Base-by-base conservation (phyloP, 1,284 basidiomycete species). In the Coriolopsis trogii region DNA sequence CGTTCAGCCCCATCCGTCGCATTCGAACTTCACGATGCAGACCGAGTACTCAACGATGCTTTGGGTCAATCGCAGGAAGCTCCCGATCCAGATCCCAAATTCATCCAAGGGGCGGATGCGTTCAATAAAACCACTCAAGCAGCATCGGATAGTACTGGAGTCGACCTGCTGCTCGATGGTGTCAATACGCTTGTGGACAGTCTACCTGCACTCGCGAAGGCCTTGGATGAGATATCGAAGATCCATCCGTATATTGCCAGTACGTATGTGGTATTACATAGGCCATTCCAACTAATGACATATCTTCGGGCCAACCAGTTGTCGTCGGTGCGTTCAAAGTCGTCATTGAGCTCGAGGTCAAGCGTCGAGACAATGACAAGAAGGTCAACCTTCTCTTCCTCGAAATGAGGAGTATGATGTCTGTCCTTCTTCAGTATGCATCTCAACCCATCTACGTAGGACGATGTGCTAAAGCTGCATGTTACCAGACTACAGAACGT, bases 351-450 rank as follows among this genome's bases (percentile, higher is more conserved):
- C 66, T 79, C 12, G 71, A 77, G 34, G 46, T 73, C 18, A 73
- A 67, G 10, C 66, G 74, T 20, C 62, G 72, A 15, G 70, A 75
- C 10, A 79, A 79, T 43, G 73, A 78, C 51, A 66, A 64, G 46
- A 76, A 75, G 44, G 69, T 78, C 9, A 47, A 70, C 1, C 66
- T 68, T 0, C 60, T 80, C 6, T 73, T 72, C 44, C 53, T 72
- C 15, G 67, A 74, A 55, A 79, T 79, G 75, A 71, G 71, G 49
- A 71, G 73, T 33, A 73, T 75, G 70, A 75, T 79, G 70, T 59
- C 60, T 6, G 65, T 67, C 1, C 65, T 80, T 23, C 67, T 76
- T 21, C 68, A 73, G 77, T 78, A 47, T 5, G 74, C 9, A 2
- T 33, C 13, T 39, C 5, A 9, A 7, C 3, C 4, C 21, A 5